phyloP scores from a whole-genome alignment of 164 flowering plant genomes.

The Buxus sempervirens region DNA sequence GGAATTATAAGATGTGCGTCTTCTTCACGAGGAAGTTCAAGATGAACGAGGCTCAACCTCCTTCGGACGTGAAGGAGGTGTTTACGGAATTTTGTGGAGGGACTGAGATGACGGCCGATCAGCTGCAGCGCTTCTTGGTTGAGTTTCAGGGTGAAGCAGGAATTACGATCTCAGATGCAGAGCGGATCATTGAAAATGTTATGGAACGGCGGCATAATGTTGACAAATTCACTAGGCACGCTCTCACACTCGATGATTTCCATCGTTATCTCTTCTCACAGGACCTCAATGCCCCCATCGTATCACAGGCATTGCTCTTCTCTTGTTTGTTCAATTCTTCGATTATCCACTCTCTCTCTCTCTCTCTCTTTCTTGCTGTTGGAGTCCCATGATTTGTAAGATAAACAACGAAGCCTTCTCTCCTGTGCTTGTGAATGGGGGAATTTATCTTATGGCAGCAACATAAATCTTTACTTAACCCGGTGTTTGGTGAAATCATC shows the following conservation, averaged over 20 bases:
- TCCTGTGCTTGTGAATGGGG: too few species aligned
- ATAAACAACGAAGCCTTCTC: too few species aligned
- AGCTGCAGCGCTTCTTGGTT: slow-evolving; percentile 55
- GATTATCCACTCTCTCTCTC: neutral
- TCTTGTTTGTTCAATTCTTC: neutral
- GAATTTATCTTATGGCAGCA: too few species aligned
- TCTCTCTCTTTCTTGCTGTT: neutral
- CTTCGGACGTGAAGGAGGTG: slow-evolving; percentile 52
- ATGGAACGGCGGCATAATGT: slow-evolving; percentile 29
- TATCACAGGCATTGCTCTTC: slow-evolving; percentile 35
- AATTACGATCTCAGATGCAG: slow-evolving; percentile 37
- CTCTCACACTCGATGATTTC: slow-evolving; percentile 64
- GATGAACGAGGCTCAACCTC: slow-evolving; percentile 55
- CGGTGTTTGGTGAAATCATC: too few species aligned
- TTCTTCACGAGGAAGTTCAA: slow-evolving; percentile 76
- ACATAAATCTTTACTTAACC: too few species aligned
- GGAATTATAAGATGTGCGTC: slow-evolving; percentile 64
- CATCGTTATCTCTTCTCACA: slow-evolving; percentile 51
- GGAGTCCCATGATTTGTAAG: too few species aligned
- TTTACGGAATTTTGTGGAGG: slow-evolving; percentile 41
- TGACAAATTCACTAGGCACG: slow-evolving; percentile 18
- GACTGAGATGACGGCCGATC: slow-evolving; percentile 51
- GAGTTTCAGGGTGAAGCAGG: slow-evolving; percentile 52
- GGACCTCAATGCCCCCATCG: slow-evolving; percentile 68
- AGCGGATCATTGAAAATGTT: slow-evolving; percentile 38